Percentiles rank a stretch among this genome's conserved stretches.
Evolutionary conservation across 805 yeast genomes (phyloP).

Genomic region (Hanseniaspora meyeri): DNA sequence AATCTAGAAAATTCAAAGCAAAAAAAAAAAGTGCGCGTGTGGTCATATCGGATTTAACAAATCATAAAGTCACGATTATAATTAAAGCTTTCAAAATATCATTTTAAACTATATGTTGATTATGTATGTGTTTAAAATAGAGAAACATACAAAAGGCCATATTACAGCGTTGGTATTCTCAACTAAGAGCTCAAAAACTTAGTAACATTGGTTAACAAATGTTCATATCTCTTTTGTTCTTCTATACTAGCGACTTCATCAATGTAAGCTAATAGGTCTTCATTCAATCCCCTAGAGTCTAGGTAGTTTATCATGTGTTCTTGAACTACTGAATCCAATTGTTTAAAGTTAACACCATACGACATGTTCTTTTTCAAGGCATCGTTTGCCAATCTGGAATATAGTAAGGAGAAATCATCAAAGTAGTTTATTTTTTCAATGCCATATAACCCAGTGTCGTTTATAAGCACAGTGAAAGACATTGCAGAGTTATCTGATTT

Average conservation of each 20-base stretch:
- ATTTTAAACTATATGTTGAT: too few species aligned
- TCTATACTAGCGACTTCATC: conserved; percentile 60
- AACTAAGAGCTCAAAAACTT: conserved; percentile 31
- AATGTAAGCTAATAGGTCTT: conserved; percentile 63
- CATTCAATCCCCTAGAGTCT: conserved; percentile 58
- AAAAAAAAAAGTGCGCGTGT: too few species aligned
- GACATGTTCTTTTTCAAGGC: conserved; percentile 50
- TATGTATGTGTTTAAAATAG: too few species aligned
- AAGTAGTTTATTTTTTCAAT: conserved; percentile 62
- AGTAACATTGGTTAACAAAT: conserved; percentile 56
- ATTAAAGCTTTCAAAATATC: too few species aligned
- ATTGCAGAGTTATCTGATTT: conserved; percentile 50
- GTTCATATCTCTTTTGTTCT: conserved; percentile 74
- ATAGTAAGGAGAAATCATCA: conserved; percentile 43
- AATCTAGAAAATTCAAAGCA: too few species aligned
- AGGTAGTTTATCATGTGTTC: conserved; percentile 61
- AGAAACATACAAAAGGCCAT: too few species aligned
- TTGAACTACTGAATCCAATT: conserved; percentile 76
- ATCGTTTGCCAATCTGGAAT: conserved; percentile 48
- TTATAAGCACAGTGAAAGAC: conserved; percentile 61
- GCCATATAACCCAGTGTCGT: conserved; percentile 54
- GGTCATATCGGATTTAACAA: too few species aligned
- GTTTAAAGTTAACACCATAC: conserved; percentile 82
- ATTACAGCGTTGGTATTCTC: not conserved
- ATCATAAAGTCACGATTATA: too few species aligned